Percentiles rank a stretch among this genome's conserved stretches.
Evolutionary conservation across 345 rosid genomes (phyloP).

Genomic region (Draba incana): DNA sequence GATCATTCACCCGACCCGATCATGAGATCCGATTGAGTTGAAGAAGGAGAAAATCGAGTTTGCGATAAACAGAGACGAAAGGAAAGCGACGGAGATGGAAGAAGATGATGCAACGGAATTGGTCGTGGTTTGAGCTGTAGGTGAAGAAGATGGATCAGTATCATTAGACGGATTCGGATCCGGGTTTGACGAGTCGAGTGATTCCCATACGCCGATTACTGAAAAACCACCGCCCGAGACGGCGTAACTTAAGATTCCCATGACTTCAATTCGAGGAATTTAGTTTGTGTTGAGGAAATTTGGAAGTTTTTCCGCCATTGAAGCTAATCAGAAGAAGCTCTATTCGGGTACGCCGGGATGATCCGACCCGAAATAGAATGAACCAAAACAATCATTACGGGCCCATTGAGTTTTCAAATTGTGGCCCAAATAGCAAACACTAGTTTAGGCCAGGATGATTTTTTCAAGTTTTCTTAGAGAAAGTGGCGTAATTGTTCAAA

Average conservation of each 20-base stretch:
- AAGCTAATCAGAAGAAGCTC: slow-evolving; percentile 8
- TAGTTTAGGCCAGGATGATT: no score
- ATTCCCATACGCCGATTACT: slow-evolving; percentile 62
- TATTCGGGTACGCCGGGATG: slow-evolving; percentile 11
- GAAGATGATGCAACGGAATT: slow-evolving; percentile 23
- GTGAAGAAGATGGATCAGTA: slow-evolving; percentile 42
- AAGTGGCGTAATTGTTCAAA: no score
- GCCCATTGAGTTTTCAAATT: background rate
- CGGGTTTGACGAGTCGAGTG: slow-evolving; percentile 46
- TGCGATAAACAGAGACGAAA: slow-evolving; percentile 55
- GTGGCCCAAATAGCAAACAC: no score
- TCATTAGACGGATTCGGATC: slow-evolving; percentile 28
- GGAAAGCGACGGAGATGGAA: slow-evolving; percentile 36
- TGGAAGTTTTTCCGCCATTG: slow-evolving; percentile 30
- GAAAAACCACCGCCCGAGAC: slow-evolving; percentile 67
- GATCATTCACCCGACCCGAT: slow-evolving; percentile 68
- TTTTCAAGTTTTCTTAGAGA: no score
- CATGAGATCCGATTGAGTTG: slow-evolving; percentile 52
- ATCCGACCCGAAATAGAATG: slow-evolving; percentile 16
- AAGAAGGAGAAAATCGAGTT: slow-evolving; percentile 64
- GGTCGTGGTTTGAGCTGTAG: slow-evolving; percentile 37
- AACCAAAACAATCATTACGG: background rate
- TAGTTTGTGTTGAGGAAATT: background rate
- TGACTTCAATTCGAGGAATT: slow-evolving; percentile 9
- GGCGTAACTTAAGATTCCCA: slow-evolving; percentile 59